Evolutionary conservation across 768 basidiomycete species (phyloP), one percentile per base, ranked within the genome.

Genomic region (Boletus fagicola): DNA sequence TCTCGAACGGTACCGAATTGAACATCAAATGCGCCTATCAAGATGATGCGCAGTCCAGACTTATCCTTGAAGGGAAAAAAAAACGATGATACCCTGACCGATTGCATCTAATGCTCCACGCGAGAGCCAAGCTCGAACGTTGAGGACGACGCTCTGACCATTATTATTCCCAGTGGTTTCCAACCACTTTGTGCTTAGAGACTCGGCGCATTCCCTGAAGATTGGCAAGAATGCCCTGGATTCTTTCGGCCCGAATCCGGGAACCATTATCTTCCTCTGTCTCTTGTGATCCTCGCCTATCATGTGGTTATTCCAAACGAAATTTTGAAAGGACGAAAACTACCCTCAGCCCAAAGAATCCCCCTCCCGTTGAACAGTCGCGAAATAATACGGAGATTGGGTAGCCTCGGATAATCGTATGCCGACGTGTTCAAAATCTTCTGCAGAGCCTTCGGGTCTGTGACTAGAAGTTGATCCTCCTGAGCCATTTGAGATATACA

Each of bases 191-290:
- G 46, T 20, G 24, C 57, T 33, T 20, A 68, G 53, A 11, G 52
- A 44, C 12, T 68, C 63, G 0, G 68, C 66, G 24, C 56, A 76
- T 50, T 73, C 71, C 46, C 70, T 73, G 70, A 84, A 83, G 43
- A 83, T 74, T 13, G 77, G 73, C 5, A 83, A 71, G 57, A 80
- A 81, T 4, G 78, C 74, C 49, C 75, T 80, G n/a, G 76, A 75
- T 56, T 83, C 80, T 1, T 77, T 75, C 8, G 66, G 74, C 56
- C 83, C 80, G 58, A 84, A 84, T 4, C 80, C 83, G 1, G 82
- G 82, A 45, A 80, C 70, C 77, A 83, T 76, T 16, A 83, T 73
- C 58, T 72, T 80, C 55, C 80, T 70, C 49, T 84, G 83, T 50
- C 83, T 75, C 59, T 72, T 79, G 56, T 85, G 83, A 26, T 69